Evolutionary conservation across 2,329 filamentous ascomycete species (phyloP).

Genomic region (Aspergillus sojae): DNA sequence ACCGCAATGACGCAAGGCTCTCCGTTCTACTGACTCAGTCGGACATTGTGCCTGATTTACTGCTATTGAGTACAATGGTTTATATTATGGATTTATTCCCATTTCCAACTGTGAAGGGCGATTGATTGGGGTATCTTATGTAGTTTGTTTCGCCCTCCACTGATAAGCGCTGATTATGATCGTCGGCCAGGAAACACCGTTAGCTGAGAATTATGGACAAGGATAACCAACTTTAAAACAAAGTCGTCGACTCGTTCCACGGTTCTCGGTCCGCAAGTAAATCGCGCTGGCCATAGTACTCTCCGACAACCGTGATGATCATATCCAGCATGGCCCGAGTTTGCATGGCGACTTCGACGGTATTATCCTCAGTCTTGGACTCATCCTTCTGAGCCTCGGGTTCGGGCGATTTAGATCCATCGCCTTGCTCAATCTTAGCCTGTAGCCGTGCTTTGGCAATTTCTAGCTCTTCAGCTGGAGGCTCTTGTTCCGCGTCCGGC

Average conservation of each 20-base stretch:
- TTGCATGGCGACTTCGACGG: conserved; percentile 28
- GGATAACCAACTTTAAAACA: not conserved
- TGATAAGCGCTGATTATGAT: not conserved
- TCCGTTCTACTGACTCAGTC: too few relatives aligned
- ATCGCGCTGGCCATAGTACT: conserved; percentile 88
- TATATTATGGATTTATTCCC: not conserved
- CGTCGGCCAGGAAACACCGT: not conserved
- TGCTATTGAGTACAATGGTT: not conserved
- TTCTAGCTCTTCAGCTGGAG: conserved; percentile 45
- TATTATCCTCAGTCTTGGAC: conserved; percentile 16
- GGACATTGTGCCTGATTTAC: not conserved
- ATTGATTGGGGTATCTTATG: not conserved
- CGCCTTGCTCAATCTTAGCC: conserved; percentile 34
- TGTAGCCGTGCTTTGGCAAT: conserved; percentile 53
- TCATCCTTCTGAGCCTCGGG: conserved; percentile 1
- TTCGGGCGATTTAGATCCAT: conserved; percentile 24
- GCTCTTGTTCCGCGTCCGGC: conserved; percentile 19
- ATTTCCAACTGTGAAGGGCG: not conserved
- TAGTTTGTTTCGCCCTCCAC: not conserved
- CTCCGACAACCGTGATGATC: conserved; percentile 84
- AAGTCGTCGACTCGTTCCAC: conserved; percentile 42
- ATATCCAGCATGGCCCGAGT: conserved; percentile 78
- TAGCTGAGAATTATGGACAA: not conserved
- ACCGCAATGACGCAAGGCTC: not conserved
- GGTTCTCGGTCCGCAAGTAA: conserved; percentile 72